Percentiles rank a stretch among this genome's conserved stretches.
Conservation (phyloP, 2,329 filamentous ascomycete species). For the Didymella arachidicola region DNA sequence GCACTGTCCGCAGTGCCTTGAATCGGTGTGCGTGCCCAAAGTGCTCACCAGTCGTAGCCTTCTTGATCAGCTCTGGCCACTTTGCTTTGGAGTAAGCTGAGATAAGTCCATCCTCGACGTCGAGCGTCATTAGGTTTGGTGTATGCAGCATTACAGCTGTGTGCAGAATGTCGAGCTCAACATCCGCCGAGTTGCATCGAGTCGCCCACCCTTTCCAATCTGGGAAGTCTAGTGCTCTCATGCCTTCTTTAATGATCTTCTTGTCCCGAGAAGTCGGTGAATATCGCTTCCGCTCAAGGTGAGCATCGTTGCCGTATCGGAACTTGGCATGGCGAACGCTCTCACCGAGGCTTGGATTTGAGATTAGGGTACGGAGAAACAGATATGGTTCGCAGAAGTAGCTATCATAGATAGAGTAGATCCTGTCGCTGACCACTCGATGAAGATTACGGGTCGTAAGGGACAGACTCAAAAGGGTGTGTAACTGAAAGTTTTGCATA, state of each 20-base stretch:
- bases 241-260: conserved; percentile 37
- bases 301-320: conserved; percentile 20
- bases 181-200: conserved; percentile 27
- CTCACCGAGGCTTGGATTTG: conserved; percentile 26
- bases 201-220: conserved; percentile 40
- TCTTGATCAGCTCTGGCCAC: conserved; percentile 35
- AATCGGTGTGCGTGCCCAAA: conserved; percentile 33
- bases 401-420: conserved; percentile 36
- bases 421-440: conserved; percentile 26
- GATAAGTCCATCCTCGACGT: conserved; percentile 25
- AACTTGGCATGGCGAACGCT: conserved; percentile 30
- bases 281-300: conserved; percentile 20
- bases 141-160: conserved; percentile 36
- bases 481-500: conserved; percentile 26
- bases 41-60: conserved; percentile 17
- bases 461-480: conserved; percentile 32
- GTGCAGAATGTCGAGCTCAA: conserved; percentile 30
- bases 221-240: conserved; percentile 28
- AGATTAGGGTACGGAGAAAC: conserved; percentile 40
- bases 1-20: conserved; percentile 26
- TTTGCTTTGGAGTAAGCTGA: conserved; percentile 23
- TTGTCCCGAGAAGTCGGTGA: conserved; percentile 35
- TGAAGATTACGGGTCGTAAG: conserved; percentile 36
- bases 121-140: conserved; percentile 31
- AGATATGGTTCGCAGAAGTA: conserved; percentile 36